These are phyloP conservation scores for Plenodomus tracheiphilus DNA, from an alignment of 2,329 filamentous ascomycete genomes.

Conservation along the genomic window DNA sequence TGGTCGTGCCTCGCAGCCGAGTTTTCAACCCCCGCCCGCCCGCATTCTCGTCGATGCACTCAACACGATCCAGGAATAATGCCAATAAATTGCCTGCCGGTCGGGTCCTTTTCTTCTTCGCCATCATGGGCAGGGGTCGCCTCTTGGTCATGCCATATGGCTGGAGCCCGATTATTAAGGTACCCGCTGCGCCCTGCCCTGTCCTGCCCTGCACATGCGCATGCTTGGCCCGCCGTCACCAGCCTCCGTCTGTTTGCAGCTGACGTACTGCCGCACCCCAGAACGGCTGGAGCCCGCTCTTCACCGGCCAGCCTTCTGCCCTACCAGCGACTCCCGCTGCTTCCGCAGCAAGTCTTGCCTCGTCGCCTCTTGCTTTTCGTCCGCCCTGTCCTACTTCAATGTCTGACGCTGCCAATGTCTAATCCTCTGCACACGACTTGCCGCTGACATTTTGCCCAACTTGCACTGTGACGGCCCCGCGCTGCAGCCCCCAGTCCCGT, in stretches of 20 bases:
- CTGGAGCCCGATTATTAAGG: constrained; percentile 19
- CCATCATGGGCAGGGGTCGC: constrained; percentile 12
- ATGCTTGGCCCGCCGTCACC: constrained; percentile 9
- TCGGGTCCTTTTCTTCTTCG: constrained; percentile 1
- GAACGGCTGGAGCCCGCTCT: constrained; percentile 30
- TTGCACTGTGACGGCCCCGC: constrained; percentile 9
- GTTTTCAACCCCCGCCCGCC: not conserved
- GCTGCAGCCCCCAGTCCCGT: not conserved
- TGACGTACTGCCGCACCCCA: constrained; percentile 24
- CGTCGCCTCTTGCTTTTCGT: constrained; percentile 11
- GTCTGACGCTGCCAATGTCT: constrained; percentile 24
- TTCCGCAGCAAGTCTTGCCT: constrained; percentile 15
- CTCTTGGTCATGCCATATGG: constrained; percentile 9
- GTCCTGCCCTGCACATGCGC: too few species aligned
- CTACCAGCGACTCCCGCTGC: constrained; percentile 7
- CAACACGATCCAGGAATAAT: constrained; percentile 5
- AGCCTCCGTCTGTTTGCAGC: constrained; percentile 24
- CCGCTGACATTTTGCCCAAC: constrained; percentile 22
- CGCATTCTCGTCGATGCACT: not conserved
- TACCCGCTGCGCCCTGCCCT: constrained; percentile 22
- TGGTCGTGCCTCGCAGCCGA: not conserved
- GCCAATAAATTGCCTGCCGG: not conserved
- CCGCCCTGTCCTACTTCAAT: constrained; percentile 12
- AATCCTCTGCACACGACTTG: constrained; percentile 10
- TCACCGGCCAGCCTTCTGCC: not conserved